Conservation (phyloP, 2,329 filamentous ascomycete species). For the Chaetomium sp. region DNA sequence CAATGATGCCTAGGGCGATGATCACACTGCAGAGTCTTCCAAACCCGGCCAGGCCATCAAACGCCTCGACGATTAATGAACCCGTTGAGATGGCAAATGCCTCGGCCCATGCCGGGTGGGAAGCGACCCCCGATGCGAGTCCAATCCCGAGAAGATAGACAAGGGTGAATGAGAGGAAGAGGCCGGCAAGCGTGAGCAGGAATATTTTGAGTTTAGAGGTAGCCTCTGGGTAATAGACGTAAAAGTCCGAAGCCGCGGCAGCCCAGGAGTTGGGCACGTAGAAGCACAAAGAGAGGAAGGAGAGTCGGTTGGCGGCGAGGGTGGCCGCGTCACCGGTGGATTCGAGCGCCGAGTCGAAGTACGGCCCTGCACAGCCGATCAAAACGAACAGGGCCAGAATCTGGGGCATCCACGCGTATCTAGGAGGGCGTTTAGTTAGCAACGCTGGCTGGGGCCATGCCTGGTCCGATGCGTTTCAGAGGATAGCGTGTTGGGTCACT, state of each 20-base stretch:
- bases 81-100: constrained; percentile 63
- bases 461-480: no score
- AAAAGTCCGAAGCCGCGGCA: constrained; percentile 66
- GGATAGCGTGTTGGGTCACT: constrained; percentile 20
- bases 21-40: constrained; percentile 69
- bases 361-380: constrained; percentile 60
- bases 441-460: not conserved
- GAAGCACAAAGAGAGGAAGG: constrained; percentile 70
- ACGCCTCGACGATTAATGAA: constrained; percentile 65
- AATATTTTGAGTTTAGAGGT: constrained; percentile 49
- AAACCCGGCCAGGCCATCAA: constrained; percentile 60
- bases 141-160: constrained; percentile 64
- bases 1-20: constrained; percentile 64
- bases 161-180: constrained; percentile 61
- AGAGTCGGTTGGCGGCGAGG: constrained; percentile 59
- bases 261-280: constrained; percentile 66
- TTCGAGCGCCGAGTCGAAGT: constrained; percentile 57
- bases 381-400: constrained; percentile 62
- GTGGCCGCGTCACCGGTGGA: constrained; percentile 55
- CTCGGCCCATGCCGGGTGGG: constrained; percentile 54
- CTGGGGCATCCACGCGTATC: constrained; percentile 66
- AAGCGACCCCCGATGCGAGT: constrained; percentile 58
- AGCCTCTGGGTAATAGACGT: constrained; percentile 53
- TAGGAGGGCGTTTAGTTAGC: constrained; percentile 28
- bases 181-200: constrained; percentile 56